Conservation (phyloP, 176 grass and related monocot genomes). For the Oryza punctata region DNA sequence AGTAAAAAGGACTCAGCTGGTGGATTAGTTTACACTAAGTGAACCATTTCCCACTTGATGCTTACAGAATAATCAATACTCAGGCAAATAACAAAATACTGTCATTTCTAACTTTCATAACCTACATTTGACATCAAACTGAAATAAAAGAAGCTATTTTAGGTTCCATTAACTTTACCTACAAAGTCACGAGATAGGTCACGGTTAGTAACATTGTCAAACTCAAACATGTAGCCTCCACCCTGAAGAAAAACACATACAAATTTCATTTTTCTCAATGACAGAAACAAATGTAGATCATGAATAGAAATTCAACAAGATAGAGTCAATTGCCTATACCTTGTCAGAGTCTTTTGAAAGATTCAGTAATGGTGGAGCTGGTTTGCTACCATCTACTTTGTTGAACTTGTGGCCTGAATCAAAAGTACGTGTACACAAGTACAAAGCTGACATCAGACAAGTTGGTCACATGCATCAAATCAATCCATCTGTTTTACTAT, state of each 20-base stretch:
- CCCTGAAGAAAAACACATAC: constrained; percentile 49
- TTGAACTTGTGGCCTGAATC: constrained; percentile 88
- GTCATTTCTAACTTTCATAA: neutral
- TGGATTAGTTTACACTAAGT: neutral
- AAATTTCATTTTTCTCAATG: neutral
- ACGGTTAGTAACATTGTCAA: constrained; percentile 70
- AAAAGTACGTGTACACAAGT: neutral
- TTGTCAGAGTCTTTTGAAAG: constrained; percentile 91
- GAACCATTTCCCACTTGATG: neutral
- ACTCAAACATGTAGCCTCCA: constrained; percentile 92
- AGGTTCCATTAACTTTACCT: constrained; percentile 46
- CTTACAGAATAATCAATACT: neutral
- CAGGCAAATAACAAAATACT: neutral
- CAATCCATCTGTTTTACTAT: neutral
- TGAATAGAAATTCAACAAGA: constrained; percentile 19
- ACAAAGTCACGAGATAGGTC: constrained; percentile 79
- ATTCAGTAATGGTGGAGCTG: constrained; percentile 81
- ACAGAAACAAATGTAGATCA: constrained; percentile 8
- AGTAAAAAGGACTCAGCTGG: neutral
- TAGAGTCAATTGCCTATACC: constrained; percentile 45
- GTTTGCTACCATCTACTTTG: constrained; percentile 87
- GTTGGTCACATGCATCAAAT: constrained; percentile 15
- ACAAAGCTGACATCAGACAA: constrained; percentile 27
- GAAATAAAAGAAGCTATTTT: constrained; percentile 1
- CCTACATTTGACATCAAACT: neutral